Conservation (phyloP, 2,329 filamentous ascomycete genomes). For the Ophiostoma perfectum region DNA sequence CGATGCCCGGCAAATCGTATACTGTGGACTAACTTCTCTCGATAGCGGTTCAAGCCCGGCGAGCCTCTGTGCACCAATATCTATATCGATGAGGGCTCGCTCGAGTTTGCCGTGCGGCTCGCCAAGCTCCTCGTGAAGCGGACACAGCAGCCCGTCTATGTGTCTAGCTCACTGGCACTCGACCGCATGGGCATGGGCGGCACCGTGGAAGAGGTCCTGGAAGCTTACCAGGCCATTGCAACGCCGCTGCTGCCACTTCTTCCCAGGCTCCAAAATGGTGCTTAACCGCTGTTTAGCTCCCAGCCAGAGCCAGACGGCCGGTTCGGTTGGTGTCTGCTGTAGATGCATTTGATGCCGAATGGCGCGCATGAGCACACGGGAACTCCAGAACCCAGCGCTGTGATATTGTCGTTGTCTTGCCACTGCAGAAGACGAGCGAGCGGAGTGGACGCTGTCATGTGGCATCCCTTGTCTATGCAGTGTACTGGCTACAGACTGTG, state of each 20-base stretch:
- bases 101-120: slow-evolving; percentile 82
- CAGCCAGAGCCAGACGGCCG: background rate
- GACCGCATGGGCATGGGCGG: slow-evolving; percentile 68
- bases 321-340: background rate
- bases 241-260: slow-evolving; percentile 59
- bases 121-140: slow-evolving; percentile 77
- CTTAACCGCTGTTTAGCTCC: no score
- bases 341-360: background rate
- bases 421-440: no score
- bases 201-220: slow-evolving; percentile 89
- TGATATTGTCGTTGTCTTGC: no score
- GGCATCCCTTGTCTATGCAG: background rate
- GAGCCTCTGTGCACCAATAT: slow-evolving; percentile 73
- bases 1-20: background rate
- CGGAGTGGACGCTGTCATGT: background rate
- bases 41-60: slow-evolving; percentile 47
- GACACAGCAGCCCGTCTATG: slow-evolving; percentile 72
- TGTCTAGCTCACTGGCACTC: slow-evolving; percentile 81
- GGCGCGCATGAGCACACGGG: background rate
- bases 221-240: slow-evolving; percentile 70
- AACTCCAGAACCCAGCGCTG: no score
- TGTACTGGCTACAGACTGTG: background rate
- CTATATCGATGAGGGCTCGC: slow-evolving; percentile 65
- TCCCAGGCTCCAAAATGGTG: slow-evolving; percentile 26
- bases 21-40: background rate